Base-by-base conservation (phyloP, 306 rosid genomes). In the Cicer yamashitae region DNA sequence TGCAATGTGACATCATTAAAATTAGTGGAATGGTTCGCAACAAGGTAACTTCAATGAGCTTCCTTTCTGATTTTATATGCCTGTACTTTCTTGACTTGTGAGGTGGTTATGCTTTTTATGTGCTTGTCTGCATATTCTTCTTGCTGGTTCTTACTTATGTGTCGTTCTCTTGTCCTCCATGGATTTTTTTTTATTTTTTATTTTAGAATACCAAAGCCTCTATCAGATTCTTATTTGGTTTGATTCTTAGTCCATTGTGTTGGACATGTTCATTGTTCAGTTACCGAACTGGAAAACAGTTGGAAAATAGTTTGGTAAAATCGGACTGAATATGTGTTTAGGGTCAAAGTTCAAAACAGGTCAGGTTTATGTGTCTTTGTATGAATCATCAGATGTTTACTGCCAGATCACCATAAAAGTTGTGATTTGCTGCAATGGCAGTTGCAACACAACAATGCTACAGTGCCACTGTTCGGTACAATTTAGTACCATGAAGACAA, bases 1-100 rank as follows among this genome's bases (percentile, higher is more conserved):
- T 90, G 81, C 96, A 90, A 72, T 89, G 97, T 59, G 99, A 92
- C 77, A 85, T 92, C 59, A 89, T 94, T 69, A 92, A 92, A 86
- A 90, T 92, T 72, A 84, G 91, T n/a, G 87, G 81, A 71, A 56
- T 91, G 77, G 96, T 91, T 38, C 91, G 92, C 68, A 90, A 82
- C 45, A 91, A 90, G 97, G 99, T 91, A 69, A 59, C 41, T 54
- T 71, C 30, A 30, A 10, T 38, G 1, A 40, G 74, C 53, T 77
- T 13, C 59, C 6, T 51, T 7, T 75, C 63, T 15, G 34, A 7
- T 60, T 74, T 44, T 50, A 20, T 30, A 46, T 50, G 3, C 63
- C 44, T 50, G 5, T 4, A 64, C 43, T 57, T 20, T 66, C 58
- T 44, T 25, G 13, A 66, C 20, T 74, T 48, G 61, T 1, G 3